phyloP scores from a whole-genome alignment of 208 protist genomes.

The Porcisia deanei region DNA sequence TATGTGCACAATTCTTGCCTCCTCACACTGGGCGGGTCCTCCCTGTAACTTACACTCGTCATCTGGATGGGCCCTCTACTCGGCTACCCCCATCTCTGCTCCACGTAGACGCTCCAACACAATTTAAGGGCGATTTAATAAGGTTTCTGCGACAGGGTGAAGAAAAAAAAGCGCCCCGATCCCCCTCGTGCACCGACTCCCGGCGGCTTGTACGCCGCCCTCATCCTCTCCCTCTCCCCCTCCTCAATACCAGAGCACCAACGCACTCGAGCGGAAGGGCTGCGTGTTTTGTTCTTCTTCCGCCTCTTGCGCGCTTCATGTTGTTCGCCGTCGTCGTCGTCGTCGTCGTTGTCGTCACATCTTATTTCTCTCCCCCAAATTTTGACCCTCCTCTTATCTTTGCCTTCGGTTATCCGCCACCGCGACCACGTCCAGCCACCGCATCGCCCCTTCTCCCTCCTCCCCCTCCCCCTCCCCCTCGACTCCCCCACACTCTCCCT shows the following conservation, averaged over 20 bases:
- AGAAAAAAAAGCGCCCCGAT: too few relatives aligned
- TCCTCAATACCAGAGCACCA: neutral
- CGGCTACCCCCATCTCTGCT: neutral
- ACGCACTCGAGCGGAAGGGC: neutral
- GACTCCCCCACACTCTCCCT: neutral
- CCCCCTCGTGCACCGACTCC: neutral
- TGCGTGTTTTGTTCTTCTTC: neutral
- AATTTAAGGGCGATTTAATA: neutral
- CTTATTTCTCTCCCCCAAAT: neutral
- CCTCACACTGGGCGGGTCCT: neutral
- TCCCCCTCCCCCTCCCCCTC: neutral
- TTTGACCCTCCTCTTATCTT: too few relatives aligned
- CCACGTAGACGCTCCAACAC: neutral
- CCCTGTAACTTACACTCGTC: neutral
- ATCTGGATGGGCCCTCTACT: neutral
- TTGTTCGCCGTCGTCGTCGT: neutral
- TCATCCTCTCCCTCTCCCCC: neutral
- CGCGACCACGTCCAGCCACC: neutral
- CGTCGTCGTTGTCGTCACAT: neutral
- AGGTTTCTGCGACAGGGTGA: neutral
- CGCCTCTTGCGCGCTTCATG: neutral
- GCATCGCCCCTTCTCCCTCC: neutral
- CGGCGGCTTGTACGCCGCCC: neutral
- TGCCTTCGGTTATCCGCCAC: neutral
- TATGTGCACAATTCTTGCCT: neutral